These are phyloP conservation scores for Aspergillus sp. DNA, from an alignment of 2,329 filamentous ascomycete genomes.

Conservation along the genomic window DNA sequence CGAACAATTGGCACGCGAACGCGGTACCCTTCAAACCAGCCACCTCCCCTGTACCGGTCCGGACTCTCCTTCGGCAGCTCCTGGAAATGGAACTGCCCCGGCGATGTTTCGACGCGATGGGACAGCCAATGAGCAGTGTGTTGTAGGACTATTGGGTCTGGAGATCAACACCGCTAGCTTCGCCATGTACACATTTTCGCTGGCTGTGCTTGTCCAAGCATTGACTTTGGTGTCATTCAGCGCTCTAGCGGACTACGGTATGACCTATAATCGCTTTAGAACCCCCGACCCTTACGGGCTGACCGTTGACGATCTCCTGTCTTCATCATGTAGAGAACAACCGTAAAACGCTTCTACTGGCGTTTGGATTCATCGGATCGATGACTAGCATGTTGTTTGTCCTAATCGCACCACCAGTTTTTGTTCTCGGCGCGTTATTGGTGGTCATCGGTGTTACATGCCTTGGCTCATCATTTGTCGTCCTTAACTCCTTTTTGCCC, in stretches of 20 bases:
- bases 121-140: slow-evolving; percentile 29
- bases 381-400: slow-evolving; percentile 83
- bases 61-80: slow-evolving; percentile 16
- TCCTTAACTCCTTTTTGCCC: slow-evolving; percentile 88
- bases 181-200: slow-evolving; percentile 70
- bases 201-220: slow-evolving; percentile 82
- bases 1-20: slow-evolving; percentile 87
- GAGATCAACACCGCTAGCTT: slow-evolving; percentile 41
- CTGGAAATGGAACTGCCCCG: slow-evolving; percentile 17
- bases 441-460: slow-evolving; percentile 86
- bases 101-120: slow-evolving; percentile 19
- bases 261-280: slow-evolving; percentile 37
- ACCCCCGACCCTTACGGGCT: neutral
- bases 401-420: slow-evolving; percentile 70
- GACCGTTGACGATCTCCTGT: slow-evolving; percentile 1
- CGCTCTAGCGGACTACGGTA: slow-evolving; percentile 74
- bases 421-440: slow-evolving; percentile 73
- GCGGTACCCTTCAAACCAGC: slow-evolving; percentile 69
- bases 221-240: slow-evolving; percentile 73
- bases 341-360: slow-evolving; percentile 77
- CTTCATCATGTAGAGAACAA: slow-evolving; percentile 39
- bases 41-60: slow-evolving; percentile 32
- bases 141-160: slow-evolving; percentile 32
- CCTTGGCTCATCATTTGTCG: slow-evolving; percentile 85
- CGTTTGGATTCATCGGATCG: slow-evolving; percentile 77